phyloP scores from a whole-genome alignment of 164 flowering plant species.

The Malania oleifera region DNA sequence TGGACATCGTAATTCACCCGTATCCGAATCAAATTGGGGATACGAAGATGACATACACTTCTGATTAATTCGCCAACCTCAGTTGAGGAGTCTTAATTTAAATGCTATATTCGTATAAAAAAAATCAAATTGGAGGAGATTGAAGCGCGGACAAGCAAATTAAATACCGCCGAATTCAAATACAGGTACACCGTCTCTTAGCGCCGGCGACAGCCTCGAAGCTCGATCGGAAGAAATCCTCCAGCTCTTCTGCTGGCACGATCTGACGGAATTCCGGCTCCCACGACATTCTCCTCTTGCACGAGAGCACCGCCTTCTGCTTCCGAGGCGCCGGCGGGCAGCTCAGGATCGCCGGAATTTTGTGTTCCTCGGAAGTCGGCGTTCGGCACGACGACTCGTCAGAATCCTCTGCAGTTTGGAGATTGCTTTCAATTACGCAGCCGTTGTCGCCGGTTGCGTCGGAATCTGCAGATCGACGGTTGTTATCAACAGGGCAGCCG shows the following conservation, averaged over 20 bases:
- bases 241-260: slow-evolving; percentile 14
- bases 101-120: too few relatives aligned
- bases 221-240: slow-evolving; percentile 4
- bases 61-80: too few relatives aligned
- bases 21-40: too few relatives aligned
- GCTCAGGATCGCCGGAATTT: slow-evolving; percentile 22
- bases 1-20: too few relatives aligned
- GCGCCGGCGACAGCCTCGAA: neutral
- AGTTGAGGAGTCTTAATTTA: too few relatives aligned
- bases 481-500: too few relatives aligned
- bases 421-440: slow-evolving; percentile 2
- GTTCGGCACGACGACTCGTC: slow-evolving; percentile 15
- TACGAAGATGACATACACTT: too few relatives aligned
- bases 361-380: slow-evolving; percentile 22
- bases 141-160: too few relatives aligned
- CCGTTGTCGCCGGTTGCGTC: neutral
- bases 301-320: neutral
- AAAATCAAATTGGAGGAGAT: neutral
- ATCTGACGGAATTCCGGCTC: slow-evolving; percentile 23
- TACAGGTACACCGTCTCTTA: neutral
- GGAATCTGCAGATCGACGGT: neutral
- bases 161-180: too few relatives aligned
- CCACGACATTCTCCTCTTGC: slow-evolving; percentile 22
- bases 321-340: slow-evolving; percentile 41
- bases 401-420: neutral